phyloP scores from a whole-genome alignment of 768 basidiomycete species.

The Postia placenta region DNA sequence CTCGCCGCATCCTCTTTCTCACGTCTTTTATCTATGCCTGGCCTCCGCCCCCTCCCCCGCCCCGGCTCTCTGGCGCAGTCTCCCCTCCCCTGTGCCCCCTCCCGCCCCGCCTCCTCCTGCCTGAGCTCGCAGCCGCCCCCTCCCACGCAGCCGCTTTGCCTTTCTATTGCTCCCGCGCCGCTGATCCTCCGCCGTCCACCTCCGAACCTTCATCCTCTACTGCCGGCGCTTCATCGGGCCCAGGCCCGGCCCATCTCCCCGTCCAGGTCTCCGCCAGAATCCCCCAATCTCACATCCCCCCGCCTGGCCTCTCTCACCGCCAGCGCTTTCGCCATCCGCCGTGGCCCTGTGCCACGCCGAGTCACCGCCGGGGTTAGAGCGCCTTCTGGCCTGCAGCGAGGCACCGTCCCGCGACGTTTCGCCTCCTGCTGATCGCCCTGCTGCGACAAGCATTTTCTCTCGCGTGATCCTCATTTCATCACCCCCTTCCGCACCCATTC shows the following conservation, averaged over 20 bases:
- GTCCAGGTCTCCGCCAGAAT: not conserved
- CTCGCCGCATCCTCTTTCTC: slow-evolving; percentile 1
- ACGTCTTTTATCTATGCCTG: not conserved
- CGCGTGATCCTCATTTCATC: not conserved
- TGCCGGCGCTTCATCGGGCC: not conserved
- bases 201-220: not conserved
- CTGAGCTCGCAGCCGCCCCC: not conserved
- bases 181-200: not conserved
- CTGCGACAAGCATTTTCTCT: not conserved
- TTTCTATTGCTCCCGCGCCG: not conserved
- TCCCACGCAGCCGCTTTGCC: not conserved
- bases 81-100: not conserved
- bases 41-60: not conserved
- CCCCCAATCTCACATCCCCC: not conserved
- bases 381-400: not conserved
- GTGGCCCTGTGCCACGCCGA: not conserved
- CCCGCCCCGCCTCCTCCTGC: not conserved
- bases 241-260: slow-evolving; percentile 1
- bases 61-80: not conserved
- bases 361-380: not conserved
- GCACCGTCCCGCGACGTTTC: not conserved
- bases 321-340: not conserved
- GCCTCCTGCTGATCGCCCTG: not conserved
- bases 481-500: not conserved
- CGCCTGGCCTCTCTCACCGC: not conserved